Evolutionary conservation across 1,284 basidiomycete species (phyloP).

Genomic region (Moesziomyces parantarcticus): DNA sequence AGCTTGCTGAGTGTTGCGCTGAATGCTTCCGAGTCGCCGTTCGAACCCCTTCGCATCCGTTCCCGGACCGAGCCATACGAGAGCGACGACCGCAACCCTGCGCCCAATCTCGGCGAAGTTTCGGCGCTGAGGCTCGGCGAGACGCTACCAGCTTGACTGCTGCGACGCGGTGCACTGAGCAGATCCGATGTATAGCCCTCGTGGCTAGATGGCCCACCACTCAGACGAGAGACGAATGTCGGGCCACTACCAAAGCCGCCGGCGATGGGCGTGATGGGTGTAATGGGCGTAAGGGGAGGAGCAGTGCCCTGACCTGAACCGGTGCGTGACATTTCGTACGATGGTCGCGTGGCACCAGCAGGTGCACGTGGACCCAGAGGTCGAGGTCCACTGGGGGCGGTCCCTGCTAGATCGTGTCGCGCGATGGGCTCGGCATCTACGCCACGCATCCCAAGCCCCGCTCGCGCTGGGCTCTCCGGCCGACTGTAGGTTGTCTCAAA

Average conservation of each 20-base stretch:
- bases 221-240: conserved; percentile 33
- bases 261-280: conserved; percentile 22
- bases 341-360: not conserved
- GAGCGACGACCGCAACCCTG: conserved; percentile 18
- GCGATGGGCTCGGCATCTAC: not conserved
- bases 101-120: not conserved
- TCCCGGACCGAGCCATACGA: conserved; percentile 41
- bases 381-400: no score
- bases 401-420: conserved; percentile 7
- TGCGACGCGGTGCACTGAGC: conserved; percentile 11
- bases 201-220: conserved; percentile 21
- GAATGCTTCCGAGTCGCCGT: conserved; percentile 30
- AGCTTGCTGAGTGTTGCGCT: conserved; percentile 44
- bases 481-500: conserved; percentile 27
- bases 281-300: conserved; percentile 20
- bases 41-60: conserved; percentile 19
- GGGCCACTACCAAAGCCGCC: conserved; percentile 12
- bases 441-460: not conserved
- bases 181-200: conserved; percentile 25
- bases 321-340: conserved; percentile 16
- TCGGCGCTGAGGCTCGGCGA: conserved; percentile 14
- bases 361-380: conserved; percentile 37
- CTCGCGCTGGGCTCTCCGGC: conserved; percentile 26
- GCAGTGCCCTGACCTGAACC: conserved; percentile 11
- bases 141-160: conserved; percentile 8